Conservation (phyloP, 345 rosid genomes). For the Eutrema japonicum region DNA sequence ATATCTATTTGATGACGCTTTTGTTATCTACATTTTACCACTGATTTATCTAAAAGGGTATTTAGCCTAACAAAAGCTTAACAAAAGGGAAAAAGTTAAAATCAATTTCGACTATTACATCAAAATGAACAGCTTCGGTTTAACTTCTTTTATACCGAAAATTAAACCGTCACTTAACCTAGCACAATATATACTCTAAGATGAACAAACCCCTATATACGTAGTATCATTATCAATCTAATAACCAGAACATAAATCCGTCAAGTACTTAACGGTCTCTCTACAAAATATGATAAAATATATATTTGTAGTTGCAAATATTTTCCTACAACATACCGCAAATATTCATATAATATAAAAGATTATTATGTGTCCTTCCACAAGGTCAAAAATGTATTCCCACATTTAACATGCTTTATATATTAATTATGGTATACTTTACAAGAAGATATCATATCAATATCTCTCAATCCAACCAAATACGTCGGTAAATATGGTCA, state of each 20-base stretch:
- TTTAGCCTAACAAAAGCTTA: neutral
- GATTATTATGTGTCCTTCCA: slow-evolving; percentile 7
- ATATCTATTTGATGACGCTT: neutral
- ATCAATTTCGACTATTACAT: neutral
- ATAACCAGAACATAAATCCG: neutral
- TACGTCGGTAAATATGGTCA: slow-evolving; percentile 40
- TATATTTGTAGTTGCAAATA: neutral
- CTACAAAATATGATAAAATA: neutral
- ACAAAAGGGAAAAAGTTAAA: neutral
- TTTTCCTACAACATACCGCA: neutral
- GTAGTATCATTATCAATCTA: neutral
- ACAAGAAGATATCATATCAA: slow-evolving; percentile 18
- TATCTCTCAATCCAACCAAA: slow-evolving; percentile 21
- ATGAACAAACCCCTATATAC: neutral
- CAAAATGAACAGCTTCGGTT: slow-evolving; percentile 11
- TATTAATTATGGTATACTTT: slow-evolving; percentile 29
- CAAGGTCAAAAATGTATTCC: slow-evolving; percentile 16
- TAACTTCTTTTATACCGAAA: neutral
- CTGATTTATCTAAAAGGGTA: neutral
- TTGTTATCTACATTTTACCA: neutral
- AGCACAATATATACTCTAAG: neutral
- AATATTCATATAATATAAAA: neutral
- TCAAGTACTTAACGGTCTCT: neutral
- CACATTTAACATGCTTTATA: slow-evolving; percentile 29
- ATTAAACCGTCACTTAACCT: neutral